A percentile compares a stretch with the other conserved stretches of the same genome.
These are phyloP conservation scores for Saccharum hybrid DNA, from an alignment of 202 grass and related monocot genomes.

Conservation along the genomic window DNA sequence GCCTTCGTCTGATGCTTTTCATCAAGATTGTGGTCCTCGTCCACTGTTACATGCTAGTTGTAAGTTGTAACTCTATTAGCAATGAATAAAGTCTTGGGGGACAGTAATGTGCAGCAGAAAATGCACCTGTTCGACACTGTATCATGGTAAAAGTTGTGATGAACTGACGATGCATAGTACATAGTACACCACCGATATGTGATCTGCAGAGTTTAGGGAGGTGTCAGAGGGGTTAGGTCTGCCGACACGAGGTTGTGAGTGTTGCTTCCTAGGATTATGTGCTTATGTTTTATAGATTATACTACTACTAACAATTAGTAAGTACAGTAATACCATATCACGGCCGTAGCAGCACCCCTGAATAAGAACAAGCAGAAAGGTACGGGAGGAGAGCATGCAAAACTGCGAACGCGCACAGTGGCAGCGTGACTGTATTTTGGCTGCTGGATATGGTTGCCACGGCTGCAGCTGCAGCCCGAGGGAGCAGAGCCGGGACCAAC, in stretches of 20 bases:
- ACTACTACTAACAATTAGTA: too few relatives aligned
- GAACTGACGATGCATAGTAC: conserved; percentile 1
- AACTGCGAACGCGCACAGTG: not conserved
- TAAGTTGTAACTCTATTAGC: not conserved
- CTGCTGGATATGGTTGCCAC: conserved; percentile 37
- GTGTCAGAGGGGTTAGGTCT: conserved; percentile 38
- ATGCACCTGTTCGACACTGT: not conserved
- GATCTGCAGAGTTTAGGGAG: conserved; percentile 27
- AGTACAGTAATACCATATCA: not conserved
- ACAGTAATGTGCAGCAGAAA: conserved; percentile 10
- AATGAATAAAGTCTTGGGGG: not conserved
- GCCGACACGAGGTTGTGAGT: conserved; percentile 21
- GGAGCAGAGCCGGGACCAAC: not conserved
- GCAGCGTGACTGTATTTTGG: not conserved
- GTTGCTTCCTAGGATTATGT: conserved; percentile 12
- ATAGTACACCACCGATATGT: not conserved
- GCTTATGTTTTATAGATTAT: not conserved
- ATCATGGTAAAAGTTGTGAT: not conserved
- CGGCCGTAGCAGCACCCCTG: not conserved
- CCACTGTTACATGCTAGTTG: not conserved
- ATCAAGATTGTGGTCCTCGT: not conserved
- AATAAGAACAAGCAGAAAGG: not conserved
- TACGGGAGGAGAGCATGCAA: not conserved
- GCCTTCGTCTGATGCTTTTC: not conserved
- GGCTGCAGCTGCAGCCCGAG: not conserved